A percentile compares a stretch with the other conserved stretches of the same genome.
Evolutionary conservation across 2,329 filamentous ascomycete genomes (phyloP).

Genomic region (Amesomyces nigricolor): DNA sequence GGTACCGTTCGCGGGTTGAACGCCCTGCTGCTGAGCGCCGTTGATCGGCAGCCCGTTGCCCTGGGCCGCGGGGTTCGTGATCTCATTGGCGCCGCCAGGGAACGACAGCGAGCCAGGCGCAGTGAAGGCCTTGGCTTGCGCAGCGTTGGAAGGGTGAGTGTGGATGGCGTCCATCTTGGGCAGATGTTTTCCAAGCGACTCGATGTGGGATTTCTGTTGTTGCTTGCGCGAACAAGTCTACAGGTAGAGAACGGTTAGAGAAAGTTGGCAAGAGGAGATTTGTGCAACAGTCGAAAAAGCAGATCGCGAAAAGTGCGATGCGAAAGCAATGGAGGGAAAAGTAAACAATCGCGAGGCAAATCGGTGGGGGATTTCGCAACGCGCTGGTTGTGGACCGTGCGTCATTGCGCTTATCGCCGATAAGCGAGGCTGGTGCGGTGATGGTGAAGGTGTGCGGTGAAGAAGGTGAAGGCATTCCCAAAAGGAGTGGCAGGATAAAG

Average conservation of each 20-base stretch:
- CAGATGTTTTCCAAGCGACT: conserved; percentile 12
- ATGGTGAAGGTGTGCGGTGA: not conserved
- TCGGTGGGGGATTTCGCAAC: not conserved
- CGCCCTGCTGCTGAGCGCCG: conserved; percentile 49
- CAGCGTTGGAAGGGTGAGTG: conserved; percentile 84
- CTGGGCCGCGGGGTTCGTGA: conserved; percentile 70
- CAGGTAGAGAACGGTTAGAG: conserved; percentile 11
- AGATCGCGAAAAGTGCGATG: not conserved
- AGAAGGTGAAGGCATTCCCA: not conserved
- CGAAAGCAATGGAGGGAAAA: not conserved
- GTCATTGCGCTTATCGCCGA: not conserved
- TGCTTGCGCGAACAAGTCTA: conserved; percentile 29
- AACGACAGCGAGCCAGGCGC: conserved; percentile 89
- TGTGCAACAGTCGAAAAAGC: not conserved
- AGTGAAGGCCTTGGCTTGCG: conserved; percentile 93
- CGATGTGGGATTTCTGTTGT: conserved; percentile 1
- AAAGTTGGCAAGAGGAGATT: not conserved
- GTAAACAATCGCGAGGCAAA: not conserved
- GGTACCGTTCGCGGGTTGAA: conserved; percentile 59
- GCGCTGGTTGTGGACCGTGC: not conserved
- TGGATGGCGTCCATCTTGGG: conserved; percentile 78
- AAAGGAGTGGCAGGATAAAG: not conserved
- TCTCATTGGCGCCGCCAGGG: conserved; percentile 73
- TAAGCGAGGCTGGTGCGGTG: not conserved
- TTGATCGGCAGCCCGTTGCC: conserved; percentile 42